These are phyloP conservation scores for Cytidiella melzeri DNA, from an alignment of 768 basidiomycete genomes.

Conservation along the genomic window DNA sequence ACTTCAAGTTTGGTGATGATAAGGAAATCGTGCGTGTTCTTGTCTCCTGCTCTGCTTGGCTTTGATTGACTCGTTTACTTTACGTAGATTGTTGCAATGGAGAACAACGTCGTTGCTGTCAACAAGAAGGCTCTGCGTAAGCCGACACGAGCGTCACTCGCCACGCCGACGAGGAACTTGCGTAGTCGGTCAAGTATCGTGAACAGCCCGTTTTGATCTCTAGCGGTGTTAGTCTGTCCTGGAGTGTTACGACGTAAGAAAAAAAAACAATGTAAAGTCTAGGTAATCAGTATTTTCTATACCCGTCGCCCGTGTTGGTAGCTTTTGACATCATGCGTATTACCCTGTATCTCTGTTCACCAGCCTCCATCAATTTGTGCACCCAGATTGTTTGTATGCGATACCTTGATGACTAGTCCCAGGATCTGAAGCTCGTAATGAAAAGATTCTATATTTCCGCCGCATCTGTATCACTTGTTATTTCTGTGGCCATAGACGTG, in stretches of 20 bases:
- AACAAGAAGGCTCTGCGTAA: slow-evolving; percentile 90
- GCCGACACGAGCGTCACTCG: slow-evolving; percentile 72
- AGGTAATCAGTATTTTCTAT: neutral
- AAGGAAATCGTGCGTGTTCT: slow-evolving; percentile 76
- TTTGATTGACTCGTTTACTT: neutral
- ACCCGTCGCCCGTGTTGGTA: no score
- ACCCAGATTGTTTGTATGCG: no score
- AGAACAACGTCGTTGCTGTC: slow-evolving; percentile 88
- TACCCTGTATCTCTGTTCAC: neutral
- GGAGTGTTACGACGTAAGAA: neutral
- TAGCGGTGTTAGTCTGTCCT: neutral
- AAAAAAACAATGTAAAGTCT: neutral
- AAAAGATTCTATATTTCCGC: no score
- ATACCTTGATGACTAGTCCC: no score
- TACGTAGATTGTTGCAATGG: slow-evolving; percentile 84
- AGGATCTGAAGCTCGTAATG: no score
- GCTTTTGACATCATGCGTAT: no score
- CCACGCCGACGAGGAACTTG: slow-evolving; percentile 35
- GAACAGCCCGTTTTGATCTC: slow-evolving; percentile 31
- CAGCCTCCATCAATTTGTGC: no score
- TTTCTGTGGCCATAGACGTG: no score
- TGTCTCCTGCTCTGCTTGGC: no score
- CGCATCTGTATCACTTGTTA: no score
- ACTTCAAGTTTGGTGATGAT: slow-evolving; percentile 97
- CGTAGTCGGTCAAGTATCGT: slow-evolving; percentile 60